These are phyloP conservation scores for Coprinellus micaceus DNA, from an alignment of 768 basidiomycete species.

Conservation along the genomic window DNA sequence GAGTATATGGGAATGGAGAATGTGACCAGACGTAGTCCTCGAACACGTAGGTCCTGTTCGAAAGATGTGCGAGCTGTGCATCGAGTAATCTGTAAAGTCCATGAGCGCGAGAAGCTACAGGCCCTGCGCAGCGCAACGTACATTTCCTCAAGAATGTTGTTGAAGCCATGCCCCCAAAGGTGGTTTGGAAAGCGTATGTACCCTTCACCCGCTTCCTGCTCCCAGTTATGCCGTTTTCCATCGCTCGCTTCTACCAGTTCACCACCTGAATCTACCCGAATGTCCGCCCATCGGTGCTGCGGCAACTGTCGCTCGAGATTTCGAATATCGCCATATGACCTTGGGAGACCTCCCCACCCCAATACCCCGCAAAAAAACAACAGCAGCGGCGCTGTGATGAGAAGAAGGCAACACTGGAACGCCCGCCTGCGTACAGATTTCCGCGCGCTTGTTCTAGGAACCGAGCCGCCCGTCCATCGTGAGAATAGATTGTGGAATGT, in stretches of 20 bases:
- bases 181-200: constrained; percentile 53
- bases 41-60: constrained; percentile 57
- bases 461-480: neutral
- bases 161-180: constrained; percentile 58
- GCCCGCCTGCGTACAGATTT: neutral
- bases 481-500: neutral
- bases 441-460: neutral
- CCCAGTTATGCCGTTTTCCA: neutral
- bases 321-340: constrained; percentile 17
- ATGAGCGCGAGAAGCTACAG: neutral
- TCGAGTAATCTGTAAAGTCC: constrained; percentile 37
- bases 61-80: constrained; percentile 47
- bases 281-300: constrained; percentile 18
- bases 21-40: constrained; percentile 63
- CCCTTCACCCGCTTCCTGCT: constrained; percentile 18
- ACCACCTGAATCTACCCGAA: neutral
- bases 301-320: constrained; percentile 14
- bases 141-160: constrained; percentile 62
- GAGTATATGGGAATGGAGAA: constrained; percentile 46
- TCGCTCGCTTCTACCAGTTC: neutral
- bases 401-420: neutral
- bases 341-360: constrained; percentile 20
- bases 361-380: constrained; percentile 11
- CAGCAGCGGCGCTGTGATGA: constrained; percentile 2
- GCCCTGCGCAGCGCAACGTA: constrained; percentile 28